Evolutionary conservation across 1,284 basidiomycete genomes (phyloP), one percentile per base, ranked within the genome.

Genomic region (Pterulicium gracile): DNA sequence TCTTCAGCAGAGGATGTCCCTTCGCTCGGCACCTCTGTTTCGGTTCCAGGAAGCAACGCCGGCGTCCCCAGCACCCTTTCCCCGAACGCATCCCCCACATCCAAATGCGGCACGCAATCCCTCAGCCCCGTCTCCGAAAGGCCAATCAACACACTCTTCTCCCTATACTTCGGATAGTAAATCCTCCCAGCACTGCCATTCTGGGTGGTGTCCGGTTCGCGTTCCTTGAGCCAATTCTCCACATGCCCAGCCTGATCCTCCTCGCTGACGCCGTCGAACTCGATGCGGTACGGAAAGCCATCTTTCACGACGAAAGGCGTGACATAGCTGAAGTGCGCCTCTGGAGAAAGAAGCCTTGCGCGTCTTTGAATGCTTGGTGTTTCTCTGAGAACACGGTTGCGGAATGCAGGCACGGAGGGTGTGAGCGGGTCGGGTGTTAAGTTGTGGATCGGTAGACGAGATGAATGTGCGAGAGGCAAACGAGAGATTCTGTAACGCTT

Each of bases 71-170:
- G 66, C 24, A 75, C 58, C 0, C 69, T 67, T n/a, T 32, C 27
- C 27, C 27, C 27, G 53, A 87, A 78, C 0, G 85, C 78, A 57
- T 96, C 88, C 5, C 92, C 94, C 2, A 93, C 79, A 48, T 94
- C 86, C 24, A 98, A 71, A 49, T 85, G 78, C 0, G 95, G 94
- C 12, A 98, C 60, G 55, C 82, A 87, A 50, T 92, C 90, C 14
- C 71, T 61, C 40, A 89, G 58, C 4, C 81, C 79, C 2, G 73
- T 71, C 45, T 78, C 72, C 0, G 89, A 82, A 12, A 86, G 55
- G 10, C 73, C 82, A 14, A 98, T 72, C 10, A 97, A 74, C 39
- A 74, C 69, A 4, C 81, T 70, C 36, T 79, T 73, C 47, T 83
- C 71, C 44, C 84, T 67, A 49, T 73, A 66, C 50, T 69, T 61